Base-by-base conservation (phyloP, 257 asterid species). In the Phtheirospermum japonicum region DNA sequence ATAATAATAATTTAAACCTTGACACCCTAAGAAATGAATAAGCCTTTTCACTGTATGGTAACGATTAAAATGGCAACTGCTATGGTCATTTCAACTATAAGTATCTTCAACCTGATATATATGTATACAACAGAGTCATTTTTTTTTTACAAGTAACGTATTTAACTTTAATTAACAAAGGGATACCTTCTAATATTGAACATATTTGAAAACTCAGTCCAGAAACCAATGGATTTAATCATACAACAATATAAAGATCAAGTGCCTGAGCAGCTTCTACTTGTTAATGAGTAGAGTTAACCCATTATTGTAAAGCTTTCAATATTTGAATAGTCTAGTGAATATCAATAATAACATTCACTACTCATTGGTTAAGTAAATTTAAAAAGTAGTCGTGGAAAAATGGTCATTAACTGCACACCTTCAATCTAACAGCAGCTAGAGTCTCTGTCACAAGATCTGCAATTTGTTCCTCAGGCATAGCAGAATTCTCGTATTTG, bases 341-440 rank as follows among this genome's bases (percentile, higher is more conserved):
- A 36, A 56, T 50, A 56, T 7, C 7, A 1, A 13, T 23, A 65
- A 32, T 40, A 28, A 54, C 50, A 11, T 33, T 13, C 28, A 9
- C 6, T 7, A n/a, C 48, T n/a, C n/a, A n/a, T n/a, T n/a, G n/a
- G n/a, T n/a, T n/a, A n/a, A n/a, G 8, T 43, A 43, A 4, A 19
- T 43, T 42, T 13, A 14, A 43, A 19, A 13, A 43, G 51, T 43
- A n/a, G n/a, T 19, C 17, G 19, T 46, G 16, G 46, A 39, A 40
- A 61, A 33, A 55, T 54, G 57, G 40, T 63, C 51, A 49, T 64
- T 46, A 65, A 65, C 31, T 34, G 42, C 82, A 63, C 70, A 92
- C 99, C 97, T 93, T 93, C 79, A 93, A 78, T 39, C 99, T 97
- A 73, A 93, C 95, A 72, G 99, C 96, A 61, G 95, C 97, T 72